phyloP scores from a whole-genome alignment of 352 stramenopile genomes.

The Chrysophaeum taylorii region DNA sequence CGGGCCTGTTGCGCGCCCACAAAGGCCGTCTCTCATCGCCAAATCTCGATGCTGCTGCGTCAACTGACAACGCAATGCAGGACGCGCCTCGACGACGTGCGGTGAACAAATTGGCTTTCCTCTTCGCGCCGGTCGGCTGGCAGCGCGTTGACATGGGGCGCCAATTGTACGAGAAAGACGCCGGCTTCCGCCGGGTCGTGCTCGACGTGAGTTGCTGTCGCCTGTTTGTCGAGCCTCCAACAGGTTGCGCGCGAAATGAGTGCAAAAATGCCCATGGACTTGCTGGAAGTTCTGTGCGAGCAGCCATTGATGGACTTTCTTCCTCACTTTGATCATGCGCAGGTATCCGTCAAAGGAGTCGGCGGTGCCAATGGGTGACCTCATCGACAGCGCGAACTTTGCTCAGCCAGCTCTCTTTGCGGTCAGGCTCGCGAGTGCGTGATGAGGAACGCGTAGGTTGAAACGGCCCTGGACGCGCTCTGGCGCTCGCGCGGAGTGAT shows the following conservation, averaged over 20 bases:
- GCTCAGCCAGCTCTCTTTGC: constrained; percentile 5
- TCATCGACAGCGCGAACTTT: constrained; percentile 2
- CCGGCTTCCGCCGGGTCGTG: not conserved
- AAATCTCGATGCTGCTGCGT: too few relatives aligned
- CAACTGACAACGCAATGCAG: too few relatives aligned
- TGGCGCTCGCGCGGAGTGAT: not conserved
- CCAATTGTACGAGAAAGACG: not conserved
- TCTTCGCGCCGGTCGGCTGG: not conserved
- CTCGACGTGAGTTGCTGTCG: not conserved
- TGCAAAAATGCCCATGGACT: not conserved
- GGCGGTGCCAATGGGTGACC: not conserved
- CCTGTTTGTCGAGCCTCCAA: not conserved
- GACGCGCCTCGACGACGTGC: too few relatives aligned
- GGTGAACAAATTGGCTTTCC: not conserved
- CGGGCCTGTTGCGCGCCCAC: too few relatives aligned
- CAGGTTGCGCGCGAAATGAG: not conserved
- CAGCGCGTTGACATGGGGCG: constrained; percentile 7
- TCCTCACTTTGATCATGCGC: too few relatives aligned
- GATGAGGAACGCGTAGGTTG: not conserved
- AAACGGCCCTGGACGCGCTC: constrained; percentile 6
- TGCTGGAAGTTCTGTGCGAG: not conserved
- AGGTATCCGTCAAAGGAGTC: not conserved
- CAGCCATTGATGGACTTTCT: too few relatives aligned
- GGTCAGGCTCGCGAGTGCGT: not conserved
- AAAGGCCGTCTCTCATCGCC: too few relatives aligned